Base-by-base conservation (phyloP, 306 rosid genomes). In the Inga laurina region DNA sequence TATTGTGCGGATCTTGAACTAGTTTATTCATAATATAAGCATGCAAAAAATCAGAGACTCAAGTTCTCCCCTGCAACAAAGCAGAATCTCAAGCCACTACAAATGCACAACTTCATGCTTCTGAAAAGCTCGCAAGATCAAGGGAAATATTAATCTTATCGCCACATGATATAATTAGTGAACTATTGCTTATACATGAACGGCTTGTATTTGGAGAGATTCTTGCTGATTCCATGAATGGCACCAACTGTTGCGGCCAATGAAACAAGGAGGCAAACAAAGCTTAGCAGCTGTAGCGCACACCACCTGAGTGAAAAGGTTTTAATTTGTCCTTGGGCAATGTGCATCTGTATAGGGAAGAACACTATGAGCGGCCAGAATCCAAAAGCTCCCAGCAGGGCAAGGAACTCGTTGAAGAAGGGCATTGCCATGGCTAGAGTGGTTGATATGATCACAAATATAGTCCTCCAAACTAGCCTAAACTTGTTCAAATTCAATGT, bases 311-410 rank as follows among this genome's bases (percentile, higher is more conserved):
- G 4, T 30, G 92, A 86, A 18, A 72, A 16, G 39, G 37, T 84
- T 21, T 2, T 79, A 19, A 92, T 88, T 71, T 76, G 80, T 48
- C 81, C 85, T 49, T 85, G 94, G 10, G 79, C 84, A 51, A 91
- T 91, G 82, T 86, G 91, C 97, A 92, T 92, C 88, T 92, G 88
- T 77, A 94, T 34, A 0, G 95, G 97, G 66, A 94, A 85, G 75
- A 88, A 90, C 0, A 94, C 94, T 4, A 87, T 89, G 1, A 90
- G 85, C 4, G 94, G 94, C 82, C 91, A 91, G 27, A 87, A 91
- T 21, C 92, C 95, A 10, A 90, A 32, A 32, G 93, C 92, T 41
- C 95, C 97, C 15, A 92, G 87, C 7, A 94, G 83, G 8, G 88
- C 87, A 24, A 94, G 90, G 84, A 91, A 72, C 59, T 90, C 86